phyloP scores from a whole-genome alignment of 768 basidiomycete genomes.

The Pleurotus ostreatus region DNA sequence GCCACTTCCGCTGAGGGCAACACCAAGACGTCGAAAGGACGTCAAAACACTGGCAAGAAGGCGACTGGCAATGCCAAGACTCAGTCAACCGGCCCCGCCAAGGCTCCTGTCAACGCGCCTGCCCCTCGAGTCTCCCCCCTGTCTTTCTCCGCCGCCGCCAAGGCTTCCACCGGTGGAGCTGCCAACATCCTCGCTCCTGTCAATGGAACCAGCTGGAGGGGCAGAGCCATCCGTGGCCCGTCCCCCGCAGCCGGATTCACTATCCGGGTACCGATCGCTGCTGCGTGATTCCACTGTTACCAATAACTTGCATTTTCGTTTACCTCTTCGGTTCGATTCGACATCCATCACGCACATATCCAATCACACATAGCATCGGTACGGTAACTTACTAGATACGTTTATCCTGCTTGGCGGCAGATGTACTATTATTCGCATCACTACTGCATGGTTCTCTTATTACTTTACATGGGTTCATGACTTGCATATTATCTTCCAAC shows the following conservation, averaged over 20 bases:
- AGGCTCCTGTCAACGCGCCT: background rate
- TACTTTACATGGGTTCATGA: background rate
- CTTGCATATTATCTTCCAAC: background rate
- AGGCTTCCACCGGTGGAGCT: background rate
- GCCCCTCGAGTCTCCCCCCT: background rate
- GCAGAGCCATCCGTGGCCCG: constrained; percentile 3
- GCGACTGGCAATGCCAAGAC: background rate
- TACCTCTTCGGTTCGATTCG: constrained; percentile 4
- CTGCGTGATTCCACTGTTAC: background rate
- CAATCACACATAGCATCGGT: constrained; percentile 1
- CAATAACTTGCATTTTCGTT: background rate
- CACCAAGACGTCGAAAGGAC: background rate
- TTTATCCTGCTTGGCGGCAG: constrained; percentile 6
- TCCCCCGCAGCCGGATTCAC: background rate
- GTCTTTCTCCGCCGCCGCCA: constrained; percentile 4
- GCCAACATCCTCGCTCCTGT: constrained; percentile 6
- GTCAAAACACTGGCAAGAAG: constrained; percentile 1
- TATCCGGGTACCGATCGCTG: constrained; percentile 3
- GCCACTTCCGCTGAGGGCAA: background rate
- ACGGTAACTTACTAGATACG: constrained; percentile 9
- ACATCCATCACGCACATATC: constrained; percentile 1
- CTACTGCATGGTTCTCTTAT: constrained; percentile 1
- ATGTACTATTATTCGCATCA: constrained; percentile 8
- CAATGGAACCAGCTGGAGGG: constrained; percentile 7
- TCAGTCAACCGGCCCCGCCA: background rate